Base-by-base conservation (phyloP, 805 yeast genomes). In the Candida railenensis region DNA sequence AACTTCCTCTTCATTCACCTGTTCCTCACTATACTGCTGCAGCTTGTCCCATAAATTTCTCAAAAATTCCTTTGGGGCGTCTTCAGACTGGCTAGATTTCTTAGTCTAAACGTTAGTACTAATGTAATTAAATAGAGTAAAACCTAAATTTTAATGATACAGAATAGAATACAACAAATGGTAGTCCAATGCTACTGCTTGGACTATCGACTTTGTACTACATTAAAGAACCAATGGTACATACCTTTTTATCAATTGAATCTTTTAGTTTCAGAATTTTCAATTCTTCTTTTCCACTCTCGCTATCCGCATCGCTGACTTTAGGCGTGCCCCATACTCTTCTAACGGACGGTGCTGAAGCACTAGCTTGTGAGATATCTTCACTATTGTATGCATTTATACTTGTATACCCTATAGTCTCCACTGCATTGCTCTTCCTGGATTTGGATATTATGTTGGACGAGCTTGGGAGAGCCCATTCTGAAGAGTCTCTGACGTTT, bases 401-500 rank as follows among this genome's bases (percentile, higher is more conserved):
- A 25, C 71, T 66, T 4, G 73, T 72, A 50, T 69, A 75, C 0
- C 80, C 80, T 8, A 72, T 63, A 2, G 69, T 51, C 21, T 57
- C 62, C 4, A 73, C 62, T 16, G 48, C 43, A 40, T 53, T 52
- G 4, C 54, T 48, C 3, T 55, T 50, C 22, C 61, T 57, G 19
- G 65, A 61, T 43, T 61, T 64, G 19, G 62, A 55, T 19, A 69
- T 38, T 11, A 66, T 41, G 15, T 45, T 45, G 2, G 56, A 50
- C 14, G 71, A 59, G 34, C 62, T 49, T 2, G 80, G 76, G 34
- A 73, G 57, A 14, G 59, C 64, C 85, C 85, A 80, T 56, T 78
- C 82, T 28, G 83, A 78, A 4, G 56, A 18, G 52, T 82, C 88
- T 37, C 65, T 67, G 14, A 76, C 62, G 45, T 72, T 77, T 40